A percentile compares a stretch with the other conserved stretches of the same genome.
Conservation (phyloP, 2,329 filamentous ascomycete species). For the Onygenales sp. region DNA sequence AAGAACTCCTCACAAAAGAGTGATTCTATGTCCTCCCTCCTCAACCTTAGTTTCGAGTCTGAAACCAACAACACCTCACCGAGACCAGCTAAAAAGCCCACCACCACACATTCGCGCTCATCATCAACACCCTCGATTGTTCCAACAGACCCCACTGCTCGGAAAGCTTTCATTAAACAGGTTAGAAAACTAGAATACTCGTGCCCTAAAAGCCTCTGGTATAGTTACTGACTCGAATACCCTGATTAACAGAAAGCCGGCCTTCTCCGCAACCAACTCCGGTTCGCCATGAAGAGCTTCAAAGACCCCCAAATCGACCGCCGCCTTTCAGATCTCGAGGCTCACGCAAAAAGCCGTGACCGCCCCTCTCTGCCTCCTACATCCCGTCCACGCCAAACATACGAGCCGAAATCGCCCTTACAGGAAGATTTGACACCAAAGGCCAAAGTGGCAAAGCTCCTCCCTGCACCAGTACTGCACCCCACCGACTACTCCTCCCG, state of each 20-base stretch:
- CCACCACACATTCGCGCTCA: constrained; percentile 9
- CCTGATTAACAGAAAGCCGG: constrained; percentile 29
- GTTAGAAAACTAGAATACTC: constrained; percentile 15
- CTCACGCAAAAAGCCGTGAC: constrained; percentile 29
- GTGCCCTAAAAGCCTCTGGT: not conserved
- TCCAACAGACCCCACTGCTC: constrained; percentile 25
- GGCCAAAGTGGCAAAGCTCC: constrained; percentile 13
- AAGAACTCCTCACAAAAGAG: constrained; percentile 6
- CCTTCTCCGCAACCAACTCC: constrained; percentile 28
- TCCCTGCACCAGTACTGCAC: constrained; percentile 10
- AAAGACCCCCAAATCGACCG: constrained; percentile 30
- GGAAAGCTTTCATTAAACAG: constrained; percentile 32
- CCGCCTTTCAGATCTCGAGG: constrained; percentile 31
- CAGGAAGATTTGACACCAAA: constrained; percentile 1
- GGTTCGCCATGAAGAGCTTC: constrained; percentile 32
- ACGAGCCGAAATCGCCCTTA: not conserved
- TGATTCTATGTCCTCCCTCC: constrained; percentile 9
- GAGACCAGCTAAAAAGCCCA: constrained; percentile 13
- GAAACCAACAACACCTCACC: constrained; percentile 10
- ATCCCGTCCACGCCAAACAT: not conserved
- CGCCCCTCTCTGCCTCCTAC: constrained; percentile 8
- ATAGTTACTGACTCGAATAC: not conserved
- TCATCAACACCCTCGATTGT: constrained; percentile 13
- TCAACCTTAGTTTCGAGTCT: constrained; percentile 12
- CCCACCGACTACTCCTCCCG: constrained; percentile 6